phyloP scores from a whole-genome alignment of 352 stramenopile genomes.

The Globisporangium lucens region DNA sequence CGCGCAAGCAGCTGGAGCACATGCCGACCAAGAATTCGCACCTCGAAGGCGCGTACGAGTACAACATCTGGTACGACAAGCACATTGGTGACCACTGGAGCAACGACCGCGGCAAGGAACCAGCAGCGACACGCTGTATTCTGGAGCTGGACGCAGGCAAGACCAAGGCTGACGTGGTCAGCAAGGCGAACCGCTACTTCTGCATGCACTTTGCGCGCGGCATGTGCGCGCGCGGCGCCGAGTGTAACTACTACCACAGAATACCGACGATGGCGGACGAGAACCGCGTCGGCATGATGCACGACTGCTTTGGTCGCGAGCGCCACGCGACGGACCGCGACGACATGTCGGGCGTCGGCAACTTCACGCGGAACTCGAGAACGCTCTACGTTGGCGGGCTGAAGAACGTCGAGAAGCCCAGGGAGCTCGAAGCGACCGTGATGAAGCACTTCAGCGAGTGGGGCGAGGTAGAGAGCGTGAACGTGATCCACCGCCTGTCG shows the following conservation, averaged over 20 bases:
- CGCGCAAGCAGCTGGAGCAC: constrained; percentile 89
- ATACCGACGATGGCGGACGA: constrained; percentile 77
- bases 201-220: constrained; percentile 92
- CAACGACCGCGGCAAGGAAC: constrained; percentile 80
- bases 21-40: constrained; percentile 84
- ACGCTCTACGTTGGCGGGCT: constrained; percentile 91
- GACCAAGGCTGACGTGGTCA: constrained; percentile 89
- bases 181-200: constrained; percentile 86
- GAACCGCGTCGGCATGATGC: constrained; percentile 80
- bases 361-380: constrained; percentile 88
- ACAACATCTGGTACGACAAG: constrained; percentile 96
- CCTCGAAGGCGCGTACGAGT: constrained; percentile 91
- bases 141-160: constrained; percentile 85
- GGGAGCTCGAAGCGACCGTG: constrained; percentile 64
- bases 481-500: constrained; percentile 90
- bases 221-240: constrained; percentile 81
- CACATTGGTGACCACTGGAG: constrained; percentile 91
- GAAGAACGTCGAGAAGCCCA: constrained; percentile 46
- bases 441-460: constrained; percentile 91
- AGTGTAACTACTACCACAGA: constrained; percentile 93
- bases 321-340: constrained; percentile 89
- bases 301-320: constrained; percentile 92
- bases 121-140: constrained; percentile 83
- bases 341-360: constrained; percentile 91
- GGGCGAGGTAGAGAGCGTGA: constrained; percentile 93